Evolutionary conservation across 2,329 filamentous ascomycete species (phyloP).

Genomic region (Aspergillus caelatus): DNA sequence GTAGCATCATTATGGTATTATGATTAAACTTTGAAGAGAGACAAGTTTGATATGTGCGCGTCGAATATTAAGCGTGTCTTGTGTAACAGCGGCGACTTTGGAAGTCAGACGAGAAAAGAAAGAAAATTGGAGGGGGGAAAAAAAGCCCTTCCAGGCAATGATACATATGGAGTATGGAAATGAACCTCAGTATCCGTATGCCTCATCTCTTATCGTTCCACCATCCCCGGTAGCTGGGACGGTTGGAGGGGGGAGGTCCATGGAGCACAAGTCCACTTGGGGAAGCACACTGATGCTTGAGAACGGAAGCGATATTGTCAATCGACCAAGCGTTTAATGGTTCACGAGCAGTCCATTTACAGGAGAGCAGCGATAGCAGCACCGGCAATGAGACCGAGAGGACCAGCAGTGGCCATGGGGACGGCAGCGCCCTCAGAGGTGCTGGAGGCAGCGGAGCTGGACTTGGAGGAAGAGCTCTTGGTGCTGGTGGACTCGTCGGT

Average conservation of each 20-base stretch:
- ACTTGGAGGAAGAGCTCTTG: constrained; percentile 18
- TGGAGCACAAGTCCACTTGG: background rate
- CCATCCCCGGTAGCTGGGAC: background rate
- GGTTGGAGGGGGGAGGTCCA: background rate
- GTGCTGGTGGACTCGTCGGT: constrained; percentile 21
- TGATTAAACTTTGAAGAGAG: constrained; percentile 14
- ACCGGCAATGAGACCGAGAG: constrained; percentile 44
- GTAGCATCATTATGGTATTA: constrained; percentile 17
- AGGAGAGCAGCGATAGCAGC: constrained; percentile 47
- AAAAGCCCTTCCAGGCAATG: constrained; percentile 13
- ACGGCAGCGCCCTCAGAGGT: constrained; percentile 34
- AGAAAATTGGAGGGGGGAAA: background rate
- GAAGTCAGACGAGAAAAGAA: constrained; percentile 9
- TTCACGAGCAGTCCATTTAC: constrained; percentile 27
- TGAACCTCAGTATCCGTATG: constrained; percentile 15
- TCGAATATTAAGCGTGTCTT: constrained; percentile 15
- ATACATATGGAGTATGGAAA: constrained; percentile 17
- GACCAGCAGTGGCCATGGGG: constrained; percentile 41
- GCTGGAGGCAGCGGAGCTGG: constrained; percentile 18
- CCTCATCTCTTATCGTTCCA: constrained; percentile 14
- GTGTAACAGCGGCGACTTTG: constrained; percentile 18
- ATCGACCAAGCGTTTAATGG: background rate
- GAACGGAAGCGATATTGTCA: background rate
- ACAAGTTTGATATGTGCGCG: constrained; percentile 20
- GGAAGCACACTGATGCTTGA: background rate